Conservation (phyloP, 164 flowering plant genomes). For the Vitis rotundifolia region DNA sequence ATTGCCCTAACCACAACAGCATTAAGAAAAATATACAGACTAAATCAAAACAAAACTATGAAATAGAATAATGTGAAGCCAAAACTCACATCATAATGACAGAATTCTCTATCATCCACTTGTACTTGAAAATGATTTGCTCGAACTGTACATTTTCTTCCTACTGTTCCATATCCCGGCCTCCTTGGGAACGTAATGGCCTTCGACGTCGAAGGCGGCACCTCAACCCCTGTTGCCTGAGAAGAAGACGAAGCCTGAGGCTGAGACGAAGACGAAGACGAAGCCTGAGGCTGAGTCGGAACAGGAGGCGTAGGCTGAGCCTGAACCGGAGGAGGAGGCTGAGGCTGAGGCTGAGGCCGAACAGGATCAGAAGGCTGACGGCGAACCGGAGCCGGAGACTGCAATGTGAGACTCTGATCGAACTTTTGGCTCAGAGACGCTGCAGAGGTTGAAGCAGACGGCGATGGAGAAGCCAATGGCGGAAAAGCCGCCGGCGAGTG, state of each 20-base stretch:
- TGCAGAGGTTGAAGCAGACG: not conserved
- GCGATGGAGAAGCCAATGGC: conserved; percentile 6
- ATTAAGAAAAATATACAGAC: not conserved
- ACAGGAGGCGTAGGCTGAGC: too few species aligned
- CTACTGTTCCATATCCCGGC: conserved; percentile 53
- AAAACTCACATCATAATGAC: conserved; percentile 73
- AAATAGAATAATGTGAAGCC: not conserved
- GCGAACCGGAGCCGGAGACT: not conserved
- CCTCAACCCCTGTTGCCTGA: not conserved
- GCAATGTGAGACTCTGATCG: conserved; percentile 15
- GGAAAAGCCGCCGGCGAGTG: not conserved
- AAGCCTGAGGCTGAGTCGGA: too few species aligned
- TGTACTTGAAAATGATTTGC: conserved; percentile 73
- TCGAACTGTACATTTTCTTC: conserved; percentile 38
- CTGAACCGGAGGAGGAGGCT: too few species aligned
- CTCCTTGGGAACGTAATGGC: conserved; percentile 33
- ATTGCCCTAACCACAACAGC: too few species aligned
- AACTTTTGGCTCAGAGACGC: conserved; percentile 9
- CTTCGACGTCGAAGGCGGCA: conserved; percentile 46
- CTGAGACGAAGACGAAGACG: too few species aligned
- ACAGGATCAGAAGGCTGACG: not conserved
- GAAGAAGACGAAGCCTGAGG: too few species aligned
- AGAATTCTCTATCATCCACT: conserved; percentile 37
- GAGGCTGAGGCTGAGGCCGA: too few species aligned
- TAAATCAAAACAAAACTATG: not conserved